These are phyloP conservation scores for Aspergillus biplanus DNA, from an alignment of 495 filamentous ascomycete genomes.

Conservation along the genomic window DNA sequence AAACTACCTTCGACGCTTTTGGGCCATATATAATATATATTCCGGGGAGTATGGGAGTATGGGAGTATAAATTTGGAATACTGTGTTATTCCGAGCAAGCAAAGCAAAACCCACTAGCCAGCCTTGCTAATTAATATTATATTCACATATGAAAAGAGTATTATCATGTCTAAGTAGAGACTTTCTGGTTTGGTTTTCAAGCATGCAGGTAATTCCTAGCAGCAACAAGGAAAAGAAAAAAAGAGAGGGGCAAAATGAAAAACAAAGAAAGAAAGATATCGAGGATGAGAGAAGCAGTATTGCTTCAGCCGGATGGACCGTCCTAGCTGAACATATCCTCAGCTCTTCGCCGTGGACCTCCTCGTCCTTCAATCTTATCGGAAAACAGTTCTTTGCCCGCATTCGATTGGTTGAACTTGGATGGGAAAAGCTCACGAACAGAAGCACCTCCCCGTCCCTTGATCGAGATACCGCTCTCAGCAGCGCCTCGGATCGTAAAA, in stretches of 20 bases:
- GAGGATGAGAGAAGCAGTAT: conserved; percentile 9
- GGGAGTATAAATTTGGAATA: too few species aligned
- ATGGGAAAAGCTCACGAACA: conserved; percentile 72
- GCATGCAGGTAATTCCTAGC: neutral
- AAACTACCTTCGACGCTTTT: neutral
- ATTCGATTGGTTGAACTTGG: conserved; percentile 60
- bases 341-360: conserved; percentile 50
- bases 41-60: neutral
- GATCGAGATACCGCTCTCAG: conserved; percentile 45
- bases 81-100: too few species aligned
- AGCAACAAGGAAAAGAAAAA: neutral
- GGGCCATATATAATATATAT: neutral
- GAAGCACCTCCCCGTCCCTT: conserved; percentile 51
- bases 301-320: neutral
- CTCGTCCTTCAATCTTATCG: conserved; percentile 54
- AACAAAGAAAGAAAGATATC: conserved; percentile 1
- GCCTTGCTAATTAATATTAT: neutral
- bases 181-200: neutral
- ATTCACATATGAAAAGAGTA: too few species aligned
- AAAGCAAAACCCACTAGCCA: neutral
- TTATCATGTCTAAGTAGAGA: too few species aligned
- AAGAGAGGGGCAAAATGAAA: neutral
- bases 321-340: conserved; percentile 56
- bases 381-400: conserved; percentile 73
- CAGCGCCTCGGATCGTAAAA: conserved; percentile 67